Base-by-base conservation (phyloP, 352 stramenopile species). In the Phytophthora fragariae region DNA sequence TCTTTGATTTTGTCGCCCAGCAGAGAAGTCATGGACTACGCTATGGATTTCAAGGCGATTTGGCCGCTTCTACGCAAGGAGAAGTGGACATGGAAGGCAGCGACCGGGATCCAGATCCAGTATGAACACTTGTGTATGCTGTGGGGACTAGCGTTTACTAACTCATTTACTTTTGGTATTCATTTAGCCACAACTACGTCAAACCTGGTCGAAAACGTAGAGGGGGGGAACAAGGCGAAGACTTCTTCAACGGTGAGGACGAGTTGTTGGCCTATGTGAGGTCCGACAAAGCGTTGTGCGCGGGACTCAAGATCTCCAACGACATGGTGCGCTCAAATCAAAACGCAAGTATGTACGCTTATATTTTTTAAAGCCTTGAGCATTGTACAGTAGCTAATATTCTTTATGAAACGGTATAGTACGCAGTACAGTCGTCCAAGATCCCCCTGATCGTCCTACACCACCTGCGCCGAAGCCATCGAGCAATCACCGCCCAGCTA, bases 241-340 rank as follows among this genome's bases (percentile, higher is more conserved):
- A 62, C 15, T 70, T 37, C 41, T 70, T 70, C 24, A 70, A 70
- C 7, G 53, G 63, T 0, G 63, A 49, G 41, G 41, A 17, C 39
- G 39, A 47, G 39, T 47, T 47, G 12, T n/a, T 47, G 39, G 12
- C 39, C 0, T 59, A 64, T 10, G 31, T 64, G 3, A 12, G 44
- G 2, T 35, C 29, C 0, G 63, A 70, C 33, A 62, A 44, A 12
- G 55, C 46, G 5, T 19, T 70, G 5, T 63, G 54, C 15, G 41
- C 63, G 9, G 8, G 53, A 8, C 53, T 62, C 29, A 29, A 58
- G 1, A 64, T 70, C 4, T 0, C 17, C 29, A 54, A 57, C n/a
- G 21, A n/a, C n/a, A n/a, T 57, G 29, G 53, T 62, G 54, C 44
- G 39, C 12, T 35, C 61, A 1, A 17, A 24, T 12, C 10, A 2